Evolutionary conservation across 441 rosid genomes (phyloP).

Genomic region (Sinapis alba): DNA sequence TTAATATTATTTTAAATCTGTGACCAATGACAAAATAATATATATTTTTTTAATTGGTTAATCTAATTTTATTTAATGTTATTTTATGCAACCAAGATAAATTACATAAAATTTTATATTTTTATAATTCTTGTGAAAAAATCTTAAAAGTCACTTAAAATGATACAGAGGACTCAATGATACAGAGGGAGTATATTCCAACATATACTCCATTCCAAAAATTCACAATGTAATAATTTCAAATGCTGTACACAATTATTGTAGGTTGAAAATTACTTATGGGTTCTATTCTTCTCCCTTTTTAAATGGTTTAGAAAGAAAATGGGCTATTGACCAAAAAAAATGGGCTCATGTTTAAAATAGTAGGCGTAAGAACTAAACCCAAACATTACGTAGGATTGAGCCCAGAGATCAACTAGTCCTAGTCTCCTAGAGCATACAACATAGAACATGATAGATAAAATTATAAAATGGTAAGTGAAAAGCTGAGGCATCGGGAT

Average conservation of each 20-base stretch:
- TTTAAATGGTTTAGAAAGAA: neutral
- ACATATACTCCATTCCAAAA: neutral
- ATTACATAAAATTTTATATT: too few relatives aligned
- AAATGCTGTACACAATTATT: neutral
- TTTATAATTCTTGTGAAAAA: too few relatives aligned
- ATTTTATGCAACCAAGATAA: too few relatives aligned
- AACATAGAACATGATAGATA: neutral
- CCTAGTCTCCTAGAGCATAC: slow-evolving; percentile 1
- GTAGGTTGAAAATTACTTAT: neutral
- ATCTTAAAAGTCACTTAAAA: too few relatives aligned
- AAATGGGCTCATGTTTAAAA: neutral
- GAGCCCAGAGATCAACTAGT: slow-evolving; percentile 15
- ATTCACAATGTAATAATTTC: neutral
- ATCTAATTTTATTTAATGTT: too few relatives aligned
- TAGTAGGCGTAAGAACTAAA: neutral
- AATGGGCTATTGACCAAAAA: neutral
- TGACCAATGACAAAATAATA: too few relatives aligned
- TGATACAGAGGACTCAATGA: too few relatives aligned
- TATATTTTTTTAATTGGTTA: too few relatives aligned
- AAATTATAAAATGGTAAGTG: neutral
- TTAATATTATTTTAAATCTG: too few relatives aligned
- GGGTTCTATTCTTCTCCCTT: neutral
- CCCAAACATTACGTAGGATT: neutral
- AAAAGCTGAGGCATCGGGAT: slow-evolving; percentile 35
- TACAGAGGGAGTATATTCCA: too few relatives aligned